Evolutionary conservation across 208 protist genomes (phyloP), one percentile per base, ranked within the genome.

Genomic region (Phytomonas sp.): DNA sequence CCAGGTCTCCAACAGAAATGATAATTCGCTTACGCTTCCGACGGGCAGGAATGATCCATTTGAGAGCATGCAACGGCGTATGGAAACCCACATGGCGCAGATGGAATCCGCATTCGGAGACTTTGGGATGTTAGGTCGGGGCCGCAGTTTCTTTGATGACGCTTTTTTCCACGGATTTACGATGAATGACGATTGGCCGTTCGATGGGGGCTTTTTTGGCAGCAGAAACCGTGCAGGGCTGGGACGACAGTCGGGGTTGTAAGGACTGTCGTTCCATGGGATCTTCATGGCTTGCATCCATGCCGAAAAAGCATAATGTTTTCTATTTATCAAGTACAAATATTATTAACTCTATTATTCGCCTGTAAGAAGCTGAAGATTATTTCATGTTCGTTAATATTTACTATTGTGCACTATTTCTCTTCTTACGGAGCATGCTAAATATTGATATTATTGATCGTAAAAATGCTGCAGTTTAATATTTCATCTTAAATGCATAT

Each of bases 1-100:
- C 9, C 4, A 40, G 36, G 36, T 40, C 36, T 33, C 13, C 32
- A 53, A 29, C 20, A 20, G 31, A 26, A 32, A 40, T 69, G 0
- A 32, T 26, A 4, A 40, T 17, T 30, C 37, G 11, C 46, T 70
- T 51, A 67, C 31, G 11, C 34, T 26, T 20, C 31, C 43, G 17
- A 31, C 53, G 64, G 61, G 2, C 60, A 60, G 63, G 36, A 66
- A 51, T 65, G 56, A 68, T 26, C 75, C 75, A 0, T 79, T 83
- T 32, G 63, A 32, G 4, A 77, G 73, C 75, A 74, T 80, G 43
- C 70, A 37, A 23, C 69, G 63, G 65, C 62, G 63, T 60, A 15
- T 11, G 72, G 61, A 71, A 2, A 65, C 68, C 6, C 36, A 40
- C 36, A 40, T 40, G 36, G 36, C 36, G 9, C 36, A 40, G 6